Evolutionary conservation across 371 early-diverging fungal species (phyloP).

Genomic region (Lichtheimia ramosa): DNA sequence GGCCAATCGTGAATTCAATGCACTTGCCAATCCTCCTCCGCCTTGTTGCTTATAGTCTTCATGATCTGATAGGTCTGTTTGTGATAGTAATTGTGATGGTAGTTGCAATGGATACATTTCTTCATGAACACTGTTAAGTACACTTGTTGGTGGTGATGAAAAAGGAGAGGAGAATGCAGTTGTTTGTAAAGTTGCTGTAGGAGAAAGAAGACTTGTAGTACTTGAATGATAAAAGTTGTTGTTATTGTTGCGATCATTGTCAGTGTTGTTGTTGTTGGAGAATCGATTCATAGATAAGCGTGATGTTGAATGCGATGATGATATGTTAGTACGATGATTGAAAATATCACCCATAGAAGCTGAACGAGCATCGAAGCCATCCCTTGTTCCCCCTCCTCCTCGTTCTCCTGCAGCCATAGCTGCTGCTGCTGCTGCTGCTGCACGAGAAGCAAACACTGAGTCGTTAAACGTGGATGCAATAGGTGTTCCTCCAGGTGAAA

Average conservation of each 20-base stretch:
- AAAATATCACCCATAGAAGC: constrained; percentile 14
- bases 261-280: no score
- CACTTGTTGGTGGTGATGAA: constrained; percentile 12
- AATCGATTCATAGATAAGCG: no score
- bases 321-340: constrained; percentile 4
- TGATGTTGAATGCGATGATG: constrained; percentile 2
- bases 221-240: no score
- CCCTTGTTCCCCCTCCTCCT: background rate
- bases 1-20: background rate
- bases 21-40: background rate
- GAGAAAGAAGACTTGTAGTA: no score
- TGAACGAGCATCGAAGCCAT: constrained; percentile 3
- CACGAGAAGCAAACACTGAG: constrained; percentile 16
- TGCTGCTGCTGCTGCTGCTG: constrained; percentile 2
- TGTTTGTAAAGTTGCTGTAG: background rate
- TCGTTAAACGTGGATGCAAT: constrained; percentile 5
- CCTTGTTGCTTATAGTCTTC: background rate
- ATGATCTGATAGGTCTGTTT: background rate
- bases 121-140: background rate
- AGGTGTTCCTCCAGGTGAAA: constrained; percentile 30
- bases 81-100: constrained; percentile 15
- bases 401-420: background rate
- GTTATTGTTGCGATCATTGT: no score
- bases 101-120: constrained; percentile 21
- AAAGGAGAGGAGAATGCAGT: constrained; percentile 15